Base-by-base conservation (phyloP, 495 filamentous ascomycete genomes). In the Durotheca rogersii region DNA sequence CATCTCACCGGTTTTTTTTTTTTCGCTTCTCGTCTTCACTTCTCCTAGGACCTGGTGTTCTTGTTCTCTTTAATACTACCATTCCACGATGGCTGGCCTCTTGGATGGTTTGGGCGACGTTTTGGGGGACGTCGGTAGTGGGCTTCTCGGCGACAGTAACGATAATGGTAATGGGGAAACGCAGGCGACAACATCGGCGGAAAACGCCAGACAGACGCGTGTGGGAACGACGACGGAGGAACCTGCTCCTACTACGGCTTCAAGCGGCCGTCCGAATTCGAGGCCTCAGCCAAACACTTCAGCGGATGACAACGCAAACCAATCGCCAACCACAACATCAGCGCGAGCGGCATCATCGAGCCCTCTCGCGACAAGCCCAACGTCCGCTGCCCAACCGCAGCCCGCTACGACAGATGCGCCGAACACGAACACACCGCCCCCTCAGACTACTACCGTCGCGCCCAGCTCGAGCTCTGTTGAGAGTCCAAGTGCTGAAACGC, bases 1-100 rank as follows among this genome's bases (percentile, higher is more conserved):
- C 37, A 41, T 37, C 45, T n/a, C 21, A 42, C 10, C 23, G 11
- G 39, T 62, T 20, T 17, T 56, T 60, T 12, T 43, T 62, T 20
- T 17, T 56, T 60, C 14, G 3, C 14, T 55, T 17, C 31, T 50
- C 27, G 18, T 32, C 16, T 60, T 60, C 41, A 29, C 11, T 65
- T 63, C 62, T 46, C 53, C n/a, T 44, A 56, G 51, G 9, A 65
- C 62, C 62, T 63, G 62, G 62, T 56, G 62, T 65, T 63, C 62
- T 21, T 30, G n/a, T 15, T 50, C 14, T 53, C 55, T 50, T 25
- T 4, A 25, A 19, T 39, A 34, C 50, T 47, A 33, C 48, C 11
- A 41, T 57, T 58, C 25, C 40, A 56, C 44, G 43, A 65, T 65
- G 62, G 59, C 62, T 37, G 62, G 62, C 56, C 59, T 57, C 55